Percentiles rank a stretch among this genome's conserved stretches.
These are phyloP conservation scores for Candida smagusa DNA, from an alignment of 1,139 yeast genomes.

Conservation along the genomic window DNA sequence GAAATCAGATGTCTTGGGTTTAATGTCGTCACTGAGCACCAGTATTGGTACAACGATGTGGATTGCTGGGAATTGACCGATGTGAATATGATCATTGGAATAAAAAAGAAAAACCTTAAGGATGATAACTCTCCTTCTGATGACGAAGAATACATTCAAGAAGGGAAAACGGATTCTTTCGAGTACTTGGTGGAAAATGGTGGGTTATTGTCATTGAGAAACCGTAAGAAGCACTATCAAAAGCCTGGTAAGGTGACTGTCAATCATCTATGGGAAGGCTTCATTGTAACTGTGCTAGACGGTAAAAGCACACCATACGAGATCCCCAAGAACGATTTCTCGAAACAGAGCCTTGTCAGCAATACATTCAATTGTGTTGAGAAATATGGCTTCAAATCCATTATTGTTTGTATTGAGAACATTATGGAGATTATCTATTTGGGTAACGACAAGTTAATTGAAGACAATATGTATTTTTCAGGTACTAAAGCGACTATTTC, in stretches of 20 bases:
- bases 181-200: slow-evolving; percentile 17
- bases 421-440: slow-evolving; percentile 66
- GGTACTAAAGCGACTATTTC: slow-evolving; percentile 28
- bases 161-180: slow-evolving; percentile 7
- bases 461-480: slow-evolving; percentile 38
- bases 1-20: slow-evolving; percentile 88
- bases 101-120: slow-evolving; percentile 43
- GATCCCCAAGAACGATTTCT: slow-evolving; percentile 48
- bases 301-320: slow-evolving; percentile 61
- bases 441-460: slow-evolving; percentile 55
- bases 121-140: slow-evolving; percentile 9
- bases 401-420: slow-evolving; percentile 72
- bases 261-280: slow-evolving; percentile 68
- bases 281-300: slow-evolving; percentile 60
- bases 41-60: slow-evolving; percentile 61
- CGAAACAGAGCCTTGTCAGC: slow-evolving; percentile 22
- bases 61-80: slow-evolving; percentile 80
- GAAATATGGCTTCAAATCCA: slow-evolving; percentile 75
- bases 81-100: slow-evolving; percentile 71
- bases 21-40: slow-evolving; percentile 68
- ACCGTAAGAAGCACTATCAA: slow-evolving; percentile 7
- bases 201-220: slow-evolving; percentile 22
- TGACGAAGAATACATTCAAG: slow-evolving; percentile 9
- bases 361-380: slow-evolving; percentile 44
- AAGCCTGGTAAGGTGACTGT: slow-evolving; percentile 8